Evolutionary conservation across 129 eudicot species (phyloP).

Genomic region (Flaveria ramosissima): DNA sequence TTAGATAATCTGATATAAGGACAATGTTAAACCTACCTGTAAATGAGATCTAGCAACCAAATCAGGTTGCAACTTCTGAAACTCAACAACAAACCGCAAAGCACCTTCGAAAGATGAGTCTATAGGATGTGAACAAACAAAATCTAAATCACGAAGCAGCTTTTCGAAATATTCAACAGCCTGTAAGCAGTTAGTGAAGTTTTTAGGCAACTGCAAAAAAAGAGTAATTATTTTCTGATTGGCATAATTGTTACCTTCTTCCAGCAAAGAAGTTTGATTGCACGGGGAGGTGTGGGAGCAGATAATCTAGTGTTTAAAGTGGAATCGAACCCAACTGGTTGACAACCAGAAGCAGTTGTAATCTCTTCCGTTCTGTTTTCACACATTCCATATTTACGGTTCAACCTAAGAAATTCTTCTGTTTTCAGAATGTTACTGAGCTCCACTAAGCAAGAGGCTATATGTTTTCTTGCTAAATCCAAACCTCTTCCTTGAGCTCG

Average conservation of each 20-base stretch:
- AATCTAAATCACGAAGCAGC: conserved; percentile 85
- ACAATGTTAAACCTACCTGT: conserved; percentile 53
- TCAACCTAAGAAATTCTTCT: conserved; percentile 61
- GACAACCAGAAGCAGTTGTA: conserved; percentile 96
- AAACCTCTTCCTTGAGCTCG: conserved; percentile 94
- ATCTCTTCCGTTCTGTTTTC: conserved; percentile 49
- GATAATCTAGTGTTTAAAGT: conserved; percentile 86
- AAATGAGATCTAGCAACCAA: conserved; percentile 91
- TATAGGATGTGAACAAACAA: conserved; percentile 70
- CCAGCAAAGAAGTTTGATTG: conserved; percentile 83
- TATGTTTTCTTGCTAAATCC: conserved; percentile 88
- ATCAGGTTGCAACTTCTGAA: conserved; percentile 87
- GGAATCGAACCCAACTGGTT: conserved; percentile 93
- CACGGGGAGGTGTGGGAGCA: conserved; percentile 98
- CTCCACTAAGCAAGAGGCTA: conserved; percentile 67
- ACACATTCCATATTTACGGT: conserved; percentile 40
- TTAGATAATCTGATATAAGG: background rate
- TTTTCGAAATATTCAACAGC: conserved; percentile 85
- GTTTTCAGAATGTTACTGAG: conserved; percentile 68
- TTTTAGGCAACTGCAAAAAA: background rate
- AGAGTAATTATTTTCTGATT: background rate
- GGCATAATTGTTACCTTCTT: conserved; percentile 50
- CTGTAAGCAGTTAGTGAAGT: conserved; percentile 40
- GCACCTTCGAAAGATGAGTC: conserved; percentile 63
- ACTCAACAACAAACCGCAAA: conserved; percentile 69